Evolutionary conservation across 2,329 filamentous ascomycete genomes (phyloP), one percentile per base, ranked within the genome.

Genomic region (Penicillium rolfsii): DNA sequence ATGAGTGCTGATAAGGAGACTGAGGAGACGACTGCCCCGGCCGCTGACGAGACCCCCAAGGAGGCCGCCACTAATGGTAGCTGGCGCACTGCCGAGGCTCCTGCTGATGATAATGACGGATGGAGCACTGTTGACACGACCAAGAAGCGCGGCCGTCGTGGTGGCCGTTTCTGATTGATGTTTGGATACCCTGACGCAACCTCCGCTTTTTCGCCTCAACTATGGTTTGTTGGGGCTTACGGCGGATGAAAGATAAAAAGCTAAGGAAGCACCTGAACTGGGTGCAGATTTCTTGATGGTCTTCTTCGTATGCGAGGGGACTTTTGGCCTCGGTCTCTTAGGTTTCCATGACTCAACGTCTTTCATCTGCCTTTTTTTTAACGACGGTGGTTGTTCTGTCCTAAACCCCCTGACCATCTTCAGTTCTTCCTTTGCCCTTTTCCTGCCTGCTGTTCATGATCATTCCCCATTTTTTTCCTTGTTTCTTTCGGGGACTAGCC

Each of bases 1-100:
- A 81, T 83, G 68, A 75, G 79, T 57, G 74, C 80, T 58, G 83
- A 84, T 43, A 82, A 85, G 64, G 83, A 83, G 50, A 74, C 79
- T 52, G 81, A 81, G 57, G 78, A 82, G 54, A 78, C 80, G 40
- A 73, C 78, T 36, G 78, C 80, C 59, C 76, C 71, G 22, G 74
- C 78, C 19, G 75, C 78, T 43, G 79, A 82, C 43, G 82, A 84
- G 64, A 79, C 80, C 75, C 81, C 85, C 30, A 83, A 85, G 69
- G 83, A 87, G 69, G 75, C 84, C 52, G 79, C 82, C 45, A 78
- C 74, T 30, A 67, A 79, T 64, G 74, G 82, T 49, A 76, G 70
- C 67, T 81, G 78, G 79, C 74, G 79, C 65, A 68, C 74, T 50
- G 67, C 73, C 19, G 67, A 68, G 61, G 67, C 66, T 45, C 49